These are phyloP conservation scores for Thalassiosira mediterranea DNA, from an alignment of 352 stramenopile species.

Conservation along the genomic window DNA sequence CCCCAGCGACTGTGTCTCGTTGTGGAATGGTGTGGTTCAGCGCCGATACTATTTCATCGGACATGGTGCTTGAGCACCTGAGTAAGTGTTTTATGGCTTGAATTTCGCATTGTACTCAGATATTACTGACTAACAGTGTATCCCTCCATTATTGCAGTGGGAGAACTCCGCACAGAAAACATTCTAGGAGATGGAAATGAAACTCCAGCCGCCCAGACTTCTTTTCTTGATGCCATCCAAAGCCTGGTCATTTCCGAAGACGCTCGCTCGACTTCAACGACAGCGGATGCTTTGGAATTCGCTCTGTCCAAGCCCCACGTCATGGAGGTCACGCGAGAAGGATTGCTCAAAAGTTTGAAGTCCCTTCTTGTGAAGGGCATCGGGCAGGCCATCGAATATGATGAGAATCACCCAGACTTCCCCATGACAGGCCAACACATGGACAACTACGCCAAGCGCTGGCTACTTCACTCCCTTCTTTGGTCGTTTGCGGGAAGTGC, in stretches of 20 bases:
- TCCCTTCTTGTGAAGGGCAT: slow-evolving; percentile 94
- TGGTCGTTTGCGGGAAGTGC: slow-evolving; percentile 99
- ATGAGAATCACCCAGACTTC: slow-evolving; percentile 98
- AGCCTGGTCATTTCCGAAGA: slow-evolving; percentile 73
- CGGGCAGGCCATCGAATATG: slow-evolving; percentile 95
- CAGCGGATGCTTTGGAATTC: slow-evolving; percentile 92
- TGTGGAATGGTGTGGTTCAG: slow-evolving; percentile 99
- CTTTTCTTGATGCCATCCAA: slow-evolving; percentile 83
- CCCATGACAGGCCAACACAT: slow-evolving; percentile 97
- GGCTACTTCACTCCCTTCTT: slow-evolving; percentile 96
- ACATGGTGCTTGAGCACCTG: slow-evolving; percentile 88
- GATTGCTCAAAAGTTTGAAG: slow-evolving; percentile 96
- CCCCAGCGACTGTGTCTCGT: slow-evolving; percentile 98
- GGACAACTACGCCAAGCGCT: slow-evolving; percentile 94
- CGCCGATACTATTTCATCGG: slow-evolving; percentile 92
- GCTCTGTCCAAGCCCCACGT: slow-evolving; percentile 91
- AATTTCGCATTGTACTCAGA: no score
- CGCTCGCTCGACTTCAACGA: slow-evolving; percentile 79
- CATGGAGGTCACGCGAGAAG: slow-evolving; percentile 94
- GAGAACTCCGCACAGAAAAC: slow-evolving; percentile 59
- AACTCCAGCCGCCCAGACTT: slow-evolving; percentile 79
- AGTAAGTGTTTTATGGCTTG: no score
- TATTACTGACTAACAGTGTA: no score
- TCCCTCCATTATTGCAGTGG: no score
- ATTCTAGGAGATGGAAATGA: slow-evolving; percentile 60